Evolutionary conservation across 306 rosid genomes (phyloP).

Genomic region (Castanea sativa): DNA sequence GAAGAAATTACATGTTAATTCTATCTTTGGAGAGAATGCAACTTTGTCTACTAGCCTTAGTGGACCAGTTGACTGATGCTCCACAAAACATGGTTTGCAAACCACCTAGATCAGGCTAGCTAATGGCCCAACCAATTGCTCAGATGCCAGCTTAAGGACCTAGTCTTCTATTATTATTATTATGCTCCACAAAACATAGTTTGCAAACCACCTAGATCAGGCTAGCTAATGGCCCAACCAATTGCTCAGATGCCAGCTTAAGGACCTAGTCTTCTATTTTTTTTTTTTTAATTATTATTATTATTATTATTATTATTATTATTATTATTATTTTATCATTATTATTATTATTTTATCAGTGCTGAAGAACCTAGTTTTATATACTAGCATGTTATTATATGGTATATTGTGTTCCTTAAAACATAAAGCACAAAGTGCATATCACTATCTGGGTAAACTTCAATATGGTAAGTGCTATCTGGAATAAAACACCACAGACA

Average conservation of each 20-base stretch:
- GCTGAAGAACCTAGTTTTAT: not conserved
- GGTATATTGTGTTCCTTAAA: not conserved
- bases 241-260: not conserved
- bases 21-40: too few relatives aligned
- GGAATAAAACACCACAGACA: slow-evolving; percentile 7
- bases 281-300: too few relatives aligned
- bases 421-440: not conserved
- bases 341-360: too few relatives aligned
- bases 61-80: too few relatives aligned
- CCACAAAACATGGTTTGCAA: not conserved
- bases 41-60: too few relatives aligned
- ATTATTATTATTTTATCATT: too few relatives aligned
- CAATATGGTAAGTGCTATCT: not conserved
- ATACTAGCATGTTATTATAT: not conserved
- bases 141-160: not conserved
- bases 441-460: not conserved
- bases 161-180: not conserved
- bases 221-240: not conserved
- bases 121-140: not conserved
- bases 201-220: not conserved
- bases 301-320: too few relatives aligned
- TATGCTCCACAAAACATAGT: not conserved
- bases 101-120: not conserved
- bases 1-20: too few relatives aligned
- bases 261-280: not conserved